Conservation (phyloP, 352 stramenopile species). For the Lagenidium giganteum region DNA sequence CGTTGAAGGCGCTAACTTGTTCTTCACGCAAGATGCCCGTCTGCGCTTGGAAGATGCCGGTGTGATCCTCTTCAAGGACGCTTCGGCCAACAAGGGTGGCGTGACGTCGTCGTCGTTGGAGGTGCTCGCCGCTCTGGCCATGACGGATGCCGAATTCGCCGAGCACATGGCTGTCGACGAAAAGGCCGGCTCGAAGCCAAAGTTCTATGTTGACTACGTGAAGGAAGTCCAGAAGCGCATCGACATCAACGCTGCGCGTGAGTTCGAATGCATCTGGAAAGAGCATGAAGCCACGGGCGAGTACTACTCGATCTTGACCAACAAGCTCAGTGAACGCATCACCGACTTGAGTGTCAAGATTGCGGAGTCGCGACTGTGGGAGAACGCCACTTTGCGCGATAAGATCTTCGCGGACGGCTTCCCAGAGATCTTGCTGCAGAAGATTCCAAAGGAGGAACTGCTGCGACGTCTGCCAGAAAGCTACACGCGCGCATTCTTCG, state of each 20-base stretch:
- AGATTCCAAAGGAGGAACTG: slow-evolving; percentile 56
- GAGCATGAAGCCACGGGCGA: slow-evolving; percentile 63
- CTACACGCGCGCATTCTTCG: slow-evolving; percentile 79
- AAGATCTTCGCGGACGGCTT: slow-evolving; percentile 78
- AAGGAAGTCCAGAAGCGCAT: slow-evolving; percentile 76
- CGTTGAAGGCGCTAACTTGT: slow-evolving; percentile 97
- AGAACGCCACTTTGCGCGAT: slow-evolving; percentile 57
- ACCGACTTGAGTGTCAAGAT: slow-evolving; percentile 81
- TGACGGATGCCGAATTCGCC: slow-evolving; percentile 74
- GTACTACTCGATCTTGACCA: slow-evolving; percentile 71
- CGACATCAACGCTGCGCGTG: slow-evolving; percentile 66
- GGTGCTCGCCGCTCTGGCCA: slow-evolving; percentile 64
- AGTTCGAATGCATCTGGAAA: slow-evolving; percentile 85
- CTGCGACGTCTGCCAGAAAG: slow-evolving; percentile 64
- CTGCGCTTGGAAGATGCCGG: slow-evolving; percentile 92
- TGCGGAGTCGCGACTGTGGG: slow-evolving; percentile 67
- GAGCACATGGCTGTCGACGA: slow-evolving; percentile 80
- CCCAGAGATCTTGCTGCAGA: slow-evolving; percentile 53
- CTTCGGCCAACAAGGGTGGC: slow-evolving; percentile 87
- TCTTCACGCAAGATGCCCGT: slow-evolving; percentile 94
- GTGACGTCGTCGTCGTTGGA: slow-evolving; percentile 79
- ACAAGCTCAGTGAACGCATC: slow-evolving; percentile 77
- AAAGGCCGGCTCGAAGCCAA: slow-evolving; percentile 38
- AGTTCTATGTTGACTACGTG: slow-evolving; percentile 78
- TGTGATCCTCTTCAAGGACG: slow-evolving; percentile 97